Percentiles rank a stretch among this genome's conserved stretches.
Conservation (phyloP, 2,329 filamentous ascomycete species). For the Aspergillus tubingensis region DNA sequence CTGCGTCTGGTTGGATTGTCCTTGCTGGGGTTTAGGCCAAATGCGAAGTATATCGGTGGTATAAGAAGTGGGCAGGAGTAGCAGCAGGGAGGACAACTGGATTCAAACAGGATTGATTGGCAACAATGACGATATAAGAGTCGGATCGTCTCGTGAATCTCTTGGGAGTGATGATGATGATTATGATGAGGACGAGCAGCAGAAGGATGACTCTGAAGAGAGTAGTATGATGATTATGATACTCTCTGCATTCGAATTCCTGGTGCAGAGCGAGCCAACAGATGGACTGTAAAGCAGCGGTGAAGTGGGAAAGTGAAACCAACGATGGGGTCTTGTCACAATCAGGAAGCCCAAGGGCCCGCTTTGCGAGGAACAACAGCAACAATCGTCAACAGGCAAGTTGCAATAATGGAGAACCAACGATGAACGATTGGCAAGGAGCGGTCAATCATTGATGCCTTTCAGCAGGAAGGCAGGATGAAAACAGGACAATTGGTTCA, state of each 20-base stretch:
- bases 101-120: background rate
- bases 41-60: background rate
- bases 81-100: background rate
- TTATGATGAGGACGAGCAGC: too few relatives aligned
- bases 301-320: constrained; percentile 12
- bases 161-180: too few relatives aligned
- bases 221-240: too few relatives aligned
- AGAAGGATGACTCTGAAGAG: too few relatives aligned
- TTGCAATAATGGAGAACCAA: background rate
- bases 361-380: background rate
- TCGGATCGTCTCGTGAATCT: background rate
- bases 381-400: background rate
- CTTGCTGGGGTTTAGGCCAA: constrained; percentile 9
- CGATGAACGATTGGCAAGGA: constrained; percentile 12
- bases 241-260: background rate
- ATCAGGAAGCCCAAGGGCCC: background rate
- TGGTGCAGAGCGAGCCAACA: background rate
- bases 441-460: constrained; percentile 20
- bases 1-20: background rate
- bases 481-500: background rate
- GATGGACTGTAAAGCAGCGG: constrained; percentile 14
- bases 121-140: constrained; percentile 4
- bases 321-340: background rate
- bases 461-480: background rate
- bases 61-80: background rate